A percentile compares a stretch with the other conserved stretches of the same genome.
Evolutionary conservation across 1,284 basidiomycete genomes (phyloP).

Genomic region (Leccinum fallax): DNA sequence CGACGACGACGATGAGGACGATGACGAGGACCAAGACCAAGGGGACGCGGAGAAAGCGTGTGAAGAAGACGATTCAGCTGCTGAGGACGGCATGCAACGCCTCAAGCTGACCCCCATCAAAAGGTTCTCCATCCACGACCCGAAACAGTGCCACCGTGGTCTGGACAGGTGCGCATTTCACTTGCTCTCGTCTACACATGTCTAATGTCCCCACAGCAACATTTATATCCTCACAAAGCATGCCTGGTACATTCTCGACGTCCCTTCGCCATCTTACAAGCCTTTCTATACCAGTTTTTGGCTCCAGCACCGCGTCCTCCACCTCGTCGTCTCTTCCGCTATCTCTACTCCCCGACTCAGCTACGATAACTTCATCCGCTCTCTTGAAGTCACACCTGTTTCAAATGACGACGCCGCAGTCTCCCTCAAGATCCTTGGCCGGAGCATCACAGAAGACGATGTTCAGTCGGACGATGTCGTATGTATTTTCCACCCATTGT

Average conservation of each 20-base stretch:
- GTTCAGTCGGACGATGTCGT: constrained; percentile 47
- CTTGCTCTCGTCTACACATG: background rate
- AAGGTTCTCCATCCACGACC: constrained; percentile 51
- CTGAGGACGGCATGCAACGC: constrained; percentile 31
- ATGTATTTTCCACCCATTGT: constrained; percentile 19
- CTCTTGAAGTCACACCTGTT: constrained; percentile 34
- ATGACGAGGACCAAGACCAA: constrained; percentile 26
- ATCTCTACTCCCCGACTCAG: constrained; percentile 38
- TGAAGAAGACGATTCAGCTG: constrained; percentile 26
- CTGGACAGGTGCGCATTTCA: constrained; percentile 42
- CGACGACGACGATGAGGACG: constrained; percentile 22
- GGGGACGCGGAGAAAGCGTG: constrained; percentile 21
- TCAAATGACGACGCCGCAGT: constrained; percentile 25
- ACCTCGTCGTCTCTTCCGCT: constrained; percentile 44
- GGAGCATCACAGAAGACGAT: constrained; percentile 40
- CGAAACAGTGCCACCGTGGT: constrained; percentile 20
- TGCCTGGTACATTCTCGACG: constrained; percentile 66
- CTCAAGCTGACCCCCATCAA: constrained; percentile 47
- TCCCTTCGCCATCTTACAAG: constrained; percentile 47
- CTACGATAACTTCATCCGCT: constrained; percentile 41
- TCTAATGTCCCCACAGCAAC: constrained; percentile 31
- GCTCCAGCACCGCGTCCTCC: constrained; percentile 49
- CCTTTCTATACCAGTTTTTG: constrained; percentile 48
- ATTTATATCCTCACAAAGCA: constrained; percentile 44
- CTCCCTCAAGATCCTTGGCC: constrained; percentile 35